Base-by-base conservation (phyloP, 2,329 filamentous ascomycete genomes). In the Xylaria sp. region DNA sequence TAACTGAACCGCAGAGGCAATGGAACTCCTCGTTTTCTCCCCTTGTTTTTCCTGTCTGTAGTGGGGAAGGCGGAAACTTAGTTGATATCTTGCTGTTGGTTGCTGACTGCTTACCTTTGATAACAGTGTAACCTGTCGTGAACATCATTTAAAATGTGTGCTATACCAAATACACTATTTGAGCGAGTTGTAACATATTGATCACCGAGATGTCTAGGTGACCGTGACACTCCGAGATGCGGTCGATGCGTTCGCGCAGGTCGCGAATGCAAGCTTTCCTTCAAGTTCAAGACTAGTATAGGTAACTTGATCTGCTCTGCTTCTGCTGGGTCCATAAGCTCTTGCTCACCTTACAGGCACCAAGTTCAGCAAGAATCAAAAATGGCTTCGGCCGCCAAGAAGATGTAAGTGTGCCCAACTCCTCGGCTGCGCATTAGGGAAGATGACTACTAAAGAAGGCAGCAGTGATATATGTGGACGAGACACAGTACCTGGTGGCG, bases 141-240 rank as follows among this genome's bases (percentile, higher is more conserved):
- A 83, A 67, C 81, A 84, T 72, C 83, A 85, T 73, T 74, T 85
- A 18, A 84, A 82, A 78, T 85, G 83, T 83, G 61, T 75, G 82
- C 73, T 49, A 54, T 58, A 36, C 20, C 28, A 56, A 25, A 23
- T 33, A 33, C 9, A 48, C 43, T 23, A 9, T 46, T 57, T 64
- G 31, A 49, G 52, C 46, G 31, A 61, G 51, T 15, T 33, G 31
- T 20, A 55, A 41, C 15, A 3, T 52, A 64, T 71, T 73, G 48
- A 75, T 76, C 41, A 63, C 69, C 74, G 54, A 57, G 49, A 63
- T 46, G 64, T 67, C 81, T 54, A 84, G 82, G 82, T 73, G 83
- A 84, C 65, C 80, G 83, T 52, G 71, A 73, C 25, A 76, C 75
- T 46, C 78, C 78, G 23, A 75, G 71, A 67, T 79, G 78, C 63